Base-by-base conservation (phyloP, 768 basidiomycete genomes). In the Kwoniella dejecticola region DNA sequence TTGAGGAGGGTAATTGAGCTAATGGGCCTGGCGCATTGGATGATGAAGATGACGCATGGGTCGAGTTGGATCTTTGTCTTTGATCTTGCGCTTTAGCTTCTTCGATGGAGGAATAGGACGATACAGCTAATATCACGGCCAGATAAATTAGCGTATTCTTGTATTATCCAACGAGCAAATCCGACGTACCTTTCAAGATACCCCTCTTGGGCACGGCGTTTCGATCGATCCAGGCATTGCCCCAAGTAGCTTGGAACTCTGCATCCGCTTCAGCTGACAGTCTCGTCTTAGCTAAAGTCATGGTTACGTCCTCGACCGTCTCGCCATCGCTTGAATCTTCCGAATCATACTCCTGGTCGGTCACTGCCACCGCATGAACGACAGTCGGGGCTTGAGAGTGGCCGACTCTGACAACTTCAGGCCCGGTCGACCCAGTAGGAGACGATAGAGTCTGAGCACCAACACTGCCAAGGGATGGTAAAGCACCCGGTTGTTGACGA, bases 111-210 rank as follows among this genome's bases (percentile, higher is more conserved):
- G 47, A 31, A 45, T 52, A 56, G 12, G 70, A 70, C 12, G 65
- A 67, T 17, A 60, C 54, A 29, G 49, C 70, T 72, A 46, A 4
- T 41, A 13, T 41, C 24, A 15, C n/a, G n/a, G n/a, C n/a, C n/a
- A n/a, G n/a, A n/a, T n/a, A n/a, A n/a, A n/a, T n/a, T n/a, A n/a
- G n/a, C n/a, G n/a, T n/a, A n/a, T n/a, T n/a, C n/a, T n/a, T n/a
- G n/a, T n/a, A n/a, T n/a, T n/a, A n/a, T n/a, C n/a, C n/a, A n/a
- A n/a, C n/a, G n/a, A n/a, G n/a, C n/a, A n/a, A n/a, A 42, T 12
- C 6, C 17, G 19, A 85, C 87, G 76, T 79, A 90, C 90, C 79
- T 82, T 97, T 99, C 64, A 99, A 80, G 59, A 99, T 97, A 21
- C 95, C 91, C 78, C 84, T 90, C 27, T 85, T 80, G 2, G 91